These are phyloP conservation scores for Chaetothyriales sp. DNA, from an alignment of 2,329 filamentous ascomycete genomes.

Conservation along the genomic window DNA sequence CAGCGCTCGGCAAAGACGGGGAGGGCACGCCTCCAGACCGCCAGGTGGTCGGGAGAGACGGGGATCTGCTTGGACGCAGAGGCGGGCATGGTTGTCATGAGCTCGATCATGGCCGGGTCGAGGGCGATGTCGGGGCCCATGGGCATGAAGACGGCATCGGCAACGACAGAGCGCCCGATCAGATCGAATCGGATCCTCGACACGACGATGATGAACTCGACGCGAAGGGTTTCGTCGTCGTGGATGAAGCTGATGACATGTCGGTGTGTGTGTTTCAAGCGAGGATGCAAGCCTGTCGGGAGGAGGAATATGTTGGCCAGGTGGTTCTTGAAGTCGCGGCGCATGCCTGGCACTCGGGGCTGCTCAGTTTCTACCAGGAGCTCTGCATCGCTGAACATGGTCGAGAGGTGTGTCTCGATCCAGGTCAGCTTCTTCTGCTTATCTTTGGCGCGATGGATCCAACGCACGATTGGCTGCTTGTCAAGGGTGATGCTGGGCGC, in stretches of 20 bases:
- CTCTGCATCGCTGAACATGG: background rate
- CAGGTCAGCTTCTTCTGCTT: background rate
- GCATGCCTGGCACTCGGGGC: background rate
- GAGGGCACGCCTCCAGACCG: constrained; percentile 21
- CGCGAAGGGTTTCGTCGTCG: background rate
- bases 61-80: background rate
- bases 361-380: background rate
- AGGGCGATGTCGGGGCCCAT: constrained; percentile 9
- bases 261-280: background rate
- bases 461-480: background rate
- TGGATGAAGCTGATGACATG: background rate
- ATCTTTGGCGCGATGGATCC: background rate
- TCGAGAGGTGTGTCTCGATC: background rate
- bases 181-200: constrained; percentile 20
- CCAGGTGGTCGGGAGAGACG: constrained; percentile 15
- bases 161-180: constrained; percentile 17
- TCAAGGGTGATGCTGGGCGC: background rate
- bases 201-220: constrained; percentile 17
- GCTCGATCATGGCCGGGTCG: background rate
- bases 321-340: background rate
- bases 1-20: constrained; percentile 26
- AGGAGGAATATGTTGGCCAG: background rate
- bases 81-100: background rate
- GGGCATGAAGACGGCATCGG: constrained; percentile 21
- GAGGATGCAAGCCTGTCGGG: background rate